Evolutionary conservation across 495 filamentous ascomycete species (phyloP).

Genomic region (Aspergillus carlsbadensis): DNA sequence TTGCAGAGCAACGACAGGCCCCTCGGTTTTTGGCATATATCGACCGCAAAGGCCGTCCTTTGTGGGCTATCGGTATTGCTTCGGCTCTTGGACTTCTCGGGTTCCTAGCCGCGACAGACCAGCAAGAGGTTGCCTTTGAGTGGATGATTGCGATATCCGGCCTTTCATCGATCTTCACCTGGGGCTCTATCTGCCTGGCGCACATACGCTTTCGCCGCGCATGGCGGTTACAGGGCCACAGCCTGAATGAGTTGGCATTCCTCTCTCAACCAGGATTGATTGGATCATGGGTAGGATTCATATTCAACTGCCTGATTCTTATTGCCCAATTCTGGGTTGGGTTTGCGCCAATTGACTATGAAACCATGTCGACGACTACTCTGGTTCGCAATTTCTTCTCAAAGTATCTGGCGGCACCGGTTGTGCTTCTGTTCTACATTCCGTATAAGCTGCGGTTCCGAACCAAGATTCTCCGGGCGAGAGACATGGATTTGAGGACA

Average conservation of each 20-base stretch:
- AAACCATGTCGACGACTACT: constrained; percentile 33
- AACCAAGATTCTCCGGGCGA: constrained; percentile 62
- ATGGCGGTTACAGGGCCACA: constrained; percentile 69
- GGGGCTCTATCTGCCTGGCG: constrained; percentile 82
- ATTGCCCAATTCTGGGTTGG: constrained; percentile 93
- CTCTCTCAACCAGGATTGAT: constrained; percentile 72
- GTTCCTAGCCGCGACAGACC: constrained; percentile 69
- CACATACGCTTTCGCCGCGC: constrained; percentile 91
- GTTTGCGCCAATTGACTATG: constrained; percentile 70
- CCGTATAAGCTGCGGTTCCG: constrained; percentile 75
- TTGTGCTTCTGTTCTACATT: constrained; percentile 74
- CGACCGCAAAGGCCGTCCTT: constrained; percentile 77
- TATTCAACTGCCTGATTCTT: constrained; percentile 78
- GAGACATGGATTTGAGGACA: constrained; percentile 82
- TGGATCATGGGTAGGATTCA: constrained; percentile 82
- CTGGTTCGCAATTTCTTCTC: constrained; percentile 67
- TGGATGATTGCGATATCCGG: constrained; percentile 93
- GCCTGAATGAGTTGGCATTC: constrained; percentile 76
- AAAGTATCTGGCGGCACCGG: constrained; percentile 78
- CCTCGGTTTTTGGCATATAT: constrained; percentile 76
- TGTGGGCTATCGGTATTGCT: constrained; percentile 70
- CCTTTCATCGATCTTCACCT: constrained; percentile 88
- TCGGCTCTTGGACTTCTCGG: constrained; percentile 71
- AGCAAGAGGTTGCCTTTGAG: constrained; percentile 64
- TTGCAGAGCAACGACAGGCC: constrained; percentile 84